phyloP scores from a whole-genome alignment of 768 basidiomycete genomes.

The Tylopilus plumbeoviolaceoides region DNA sequence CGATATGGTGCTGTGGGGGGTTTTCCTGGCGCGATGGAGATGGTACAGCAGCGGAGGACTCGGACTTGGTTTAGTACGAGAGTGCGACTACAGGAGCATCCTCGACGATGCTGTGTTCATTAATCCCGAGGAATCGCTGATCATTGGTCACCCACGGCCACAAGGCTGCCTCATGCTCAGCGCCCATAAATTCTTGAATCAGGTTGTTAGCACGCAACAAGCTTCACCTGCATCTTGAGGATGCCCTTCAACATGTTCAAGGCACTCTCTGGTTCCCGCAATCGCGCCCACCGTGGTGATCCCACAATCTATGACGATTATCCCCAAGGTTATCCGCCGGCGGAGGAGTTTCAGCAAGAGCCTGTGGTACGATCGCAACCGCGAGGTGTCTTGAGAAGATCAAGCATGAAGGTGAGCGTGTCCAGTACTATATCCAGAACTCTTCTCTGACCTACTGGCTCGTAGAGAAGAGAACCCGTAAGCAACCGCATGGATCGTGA shows the following conservation, averaged over 20 bases:
- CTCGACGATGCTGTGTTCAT: not conserved
- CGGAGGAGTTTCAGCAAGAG: slow-evolving; percentile 23
- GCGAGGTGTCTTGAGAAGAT: slow-evolving; percentile 22
- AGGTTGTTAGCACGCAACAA: slow-evolving; percentile 10
- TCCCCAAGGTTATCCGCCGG: slow-evolving; percentile 29
- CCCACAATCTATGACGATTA: slow-evolving; percentile 21
- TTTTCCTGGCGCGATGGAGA: not conserved
- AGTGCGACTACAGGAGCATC: not conserved
- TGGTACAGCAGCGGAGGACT: not conserved
- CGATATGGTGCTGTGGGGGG: not conserved
- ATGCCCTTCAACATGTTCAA: slow-evolving; percentile 38
- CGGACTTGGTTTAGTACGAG: not conserved
- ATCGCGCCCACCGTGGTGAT: slow-evolving; percentile 26
- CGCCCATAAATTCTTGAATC: slow-evolving; percentile 27
- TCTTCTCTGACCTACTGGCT: slow-evolving; percentile 10
- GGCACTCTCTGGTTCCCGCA: slow-evolving; percentile 33
- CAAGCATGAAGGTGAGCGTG: slow-evolving; percentile 24
- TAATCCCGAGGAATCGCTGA: slow-evolving; percentile 1
- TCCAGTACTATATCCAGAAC: not conserved
- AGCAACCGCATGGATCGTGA: slow-evolving; percentile 8
- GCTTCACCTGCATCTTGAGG: slow-evolving; percentile 20
- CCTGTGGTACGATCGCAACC: slow-evolving; percentile 18
- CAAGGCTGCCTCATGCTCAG: slow-evolving; percentile 27
- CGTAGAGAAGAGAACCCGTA: slow-evolving; percentile 32
- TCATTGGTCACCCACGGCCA: slow-evolving; percentile 23